A percentile compares a stretch with the other conserved stretches of the same genome.
Conservation (phyloP, 1,139 yeast genomes). For the Lizanozyma gosingica region DNA sequence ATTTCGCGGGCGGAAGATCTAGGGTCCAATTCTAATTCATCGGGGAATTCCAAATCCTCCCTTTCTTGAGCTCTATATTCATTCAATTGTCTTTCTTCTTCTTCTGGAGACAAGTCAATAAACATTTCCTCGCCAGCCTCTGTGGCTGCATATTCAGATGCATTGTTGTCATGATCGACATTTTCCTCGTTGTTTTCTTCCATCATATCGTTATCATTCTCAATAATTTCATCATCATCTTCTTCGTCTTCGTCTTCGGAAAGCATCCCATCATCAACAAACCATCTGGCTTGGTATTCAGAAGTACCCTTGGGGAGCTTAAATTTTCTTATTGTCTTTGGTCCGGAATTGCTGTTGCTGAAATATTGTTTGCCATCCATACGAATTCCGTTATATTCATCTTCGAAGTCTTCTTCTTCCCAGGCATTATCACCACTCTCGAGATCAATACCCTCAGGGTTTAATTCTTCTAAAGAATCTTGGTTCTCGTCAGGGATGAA, state of each 20-base stretch:
- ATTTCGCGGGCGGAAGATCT: slow-evolving; percentile 66
- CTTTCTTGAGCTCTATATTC: slow-evolving; percentile 61
- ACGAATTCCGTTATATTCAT: slow-evolving; percentile 50
- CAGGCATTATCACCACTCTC: slow-evolving; percentile 33
- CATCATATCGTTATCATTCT: slow-evolving; percentile 21
- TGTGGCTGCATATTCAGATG: slow-evolving; percentile 28
- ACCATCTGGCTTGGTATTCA: slow-evolving; percentile 92
- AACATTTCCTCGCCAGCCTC: slow-evolving; percentile 54
- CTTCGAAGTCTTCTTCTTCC: slow-evolving; percentile 33
- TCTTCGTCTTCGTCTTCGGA: slow-evolving; percentile 46
- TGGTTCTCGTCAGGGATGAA: slow-evolving; percentile 43
- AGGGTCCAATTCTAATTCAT: slow-evolving; percentile 83
- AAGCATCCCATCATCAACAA: slow-evolving; percentile 49
- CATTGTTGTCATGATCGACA: slow-evolving; percentile 32
- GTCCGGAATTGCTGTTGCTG: slow-evolving; percentile 23
- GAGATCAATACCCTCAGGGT: slow-evolving; percentile 50
- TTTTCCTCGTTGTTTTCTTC: slow-evolving; percentile 15
- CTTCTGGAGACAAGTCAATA: slow-evolving; percentile 71
- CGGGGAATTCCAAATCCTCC: slow-evolving; percentile 92
- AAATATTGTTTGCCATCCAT: slow-evolving; percentile 66
- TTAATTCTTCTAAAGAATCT: slow-evolving; percentile 61
- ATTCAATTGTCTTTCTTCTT: slow-evolving; percentile 69
- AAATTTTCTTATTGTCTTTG: slow-evolving; percentile 18
- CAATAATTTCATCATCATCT: slow-evolving; percentile 15
- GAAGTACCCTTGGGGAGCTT: slow-evolving; percentile 83